Conservation (phyloP, 192 early-diverging fungal species). For the Dissophora ornata region DNA sequence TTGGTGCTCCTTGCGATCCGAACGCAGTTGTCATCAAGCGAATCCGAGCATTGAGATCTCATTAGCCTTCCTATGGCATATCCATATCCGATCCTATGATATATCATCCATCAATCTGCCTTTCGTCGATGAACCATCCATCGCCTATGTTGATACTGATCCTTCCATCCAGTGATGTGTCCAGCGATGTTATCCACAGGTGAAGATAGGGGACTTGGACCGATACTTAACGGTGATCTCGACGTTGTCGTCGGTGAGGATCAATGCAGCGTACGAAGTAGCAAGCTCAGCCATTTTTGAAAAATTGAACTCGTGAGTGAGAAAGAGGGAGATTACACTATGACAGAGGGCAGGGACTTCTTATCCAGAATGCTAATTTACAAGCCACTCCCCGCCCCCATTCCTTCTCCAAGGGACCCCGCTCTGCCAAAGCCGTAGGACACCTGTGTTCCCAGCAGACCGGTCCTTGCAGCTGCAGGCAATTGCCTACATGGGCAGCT, state of each 20-base stretch:
- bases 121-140: not conserved
- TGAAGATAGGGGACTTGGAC: constrained; percentile 9
- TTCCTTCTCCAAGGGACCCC: too few species aligned
- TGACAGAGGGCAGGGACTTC: not conserved
- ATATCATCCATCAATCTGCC: constrained; percentile 18
- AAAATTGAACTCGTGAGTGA: constrained; percentile 25
- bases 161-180: constrained; percentile 5
- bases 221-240: constrained; percentile 90
- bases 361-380: not conserved
- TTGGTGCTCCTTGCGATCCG: too few species aligned
- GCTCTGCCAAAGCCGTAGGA: too few species aligned
- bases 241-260: constrained; percentile 98
- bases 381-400: not conserved
- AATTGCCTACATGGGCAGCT: too few species aligned
- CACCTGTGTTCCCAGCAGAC: too few species aligned
- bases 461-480: too few species aligned
- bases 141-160: not conserved
- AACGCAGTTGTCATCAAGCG: too few species aligned
- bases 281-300: constrained; percentile 76
- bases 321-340: constrained; percentile 30
- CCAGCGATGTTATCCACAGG: not conserved
- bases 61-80: too few species aligned
- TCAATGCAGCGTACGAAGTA: constrained; percentile 95
- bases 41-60: not conserved
- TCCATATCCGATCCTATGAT: too few species aligned